Percentiles rank a stretch among this genome's conserved stretches.
Conservation (phyloP, 2,329 filamentous ascomycete genomes). For the Ceratocystis harringtonii region DNA sequence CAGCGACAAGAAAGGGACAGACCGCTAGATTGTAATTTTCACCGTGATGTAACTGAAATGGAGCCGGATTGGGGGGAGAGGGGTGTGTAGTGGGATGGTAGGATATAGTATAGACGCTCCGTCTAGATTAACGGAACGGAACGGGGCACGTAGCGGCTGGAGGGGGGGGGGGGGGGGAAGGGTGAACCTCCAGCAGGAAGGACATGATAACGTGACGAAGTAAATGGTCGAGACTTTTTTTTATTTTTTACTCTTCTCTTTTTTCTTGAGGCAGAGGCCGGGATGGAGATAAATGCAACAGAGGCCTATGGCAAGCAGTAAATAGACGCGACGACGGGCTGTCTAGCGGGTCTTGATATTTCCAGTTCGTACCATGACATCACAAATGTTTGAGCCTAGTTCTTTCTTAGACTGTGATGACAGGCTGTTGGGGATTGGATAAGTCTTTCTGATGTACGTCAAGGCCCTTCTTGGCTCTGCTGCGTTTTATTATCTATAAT, state of each 20-base stretch:
- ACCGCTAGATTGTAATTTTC: not conserved
- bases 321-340: not conserved
- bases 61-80: not conserved
- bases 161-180: not conserved
- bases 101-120: not conserved
- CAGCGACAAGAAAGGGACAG: not conserved
- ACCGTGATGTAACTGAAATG: not conserved
- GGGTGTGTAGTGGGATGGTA: not conserved
- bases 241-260: too few relatives aligned
- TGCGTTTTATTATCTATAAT: not conserved
- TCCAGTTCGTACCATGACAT: not conserved
- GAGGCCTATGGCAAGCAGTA: not conserved
- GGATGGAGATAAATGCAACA: not conserved
- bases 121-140: not conserved
- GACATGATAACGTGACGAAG: not conserved
- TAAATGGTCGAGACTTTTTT: not conserved
- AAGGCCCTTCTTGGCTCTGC: too few relatives aligned
- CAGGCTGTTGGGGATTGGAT: not conserved
- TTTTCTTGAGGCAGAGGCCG: too few relatives aligned
- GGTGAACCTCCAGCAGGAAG: not conserved
- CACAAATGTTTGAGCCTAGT: not conserved
- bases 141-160: not conserved
- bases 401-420: not conserved
- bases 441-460: too few relatives aligned
- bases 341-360: not conserved